Evolutionary conservation across 306 rosid species (phyloP), one percentile per base, ranked within the genome.

Genomic region (Dalbergia cochinchinensis): DNA sequence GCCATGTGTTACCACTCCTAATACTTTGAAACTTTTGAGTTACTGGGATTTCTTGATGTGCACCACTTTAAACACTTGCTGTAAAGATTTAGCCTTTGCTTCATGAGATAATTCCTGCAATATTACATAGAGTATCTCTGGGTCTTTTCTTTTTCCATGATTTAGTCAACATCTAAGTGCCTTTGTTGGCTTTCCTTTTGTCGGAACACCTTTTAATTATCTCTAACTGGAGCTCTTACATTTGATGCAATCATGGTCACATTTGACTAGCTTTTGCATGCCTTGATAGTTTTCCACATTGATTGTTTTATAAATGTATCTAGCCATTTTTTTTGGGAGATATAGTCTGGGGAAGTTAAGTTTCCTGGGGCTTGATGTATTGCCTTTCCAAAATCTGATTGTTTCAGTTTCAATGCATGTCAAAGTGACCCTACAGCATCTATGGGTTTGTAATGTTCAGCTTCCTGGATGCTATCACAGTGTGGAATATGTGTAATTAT

Each of bases 401-500:
- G 45, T 35, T 14, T 74, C 58, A 20, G 14, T 50, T 50, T 50
- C 18, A 14, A 19, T 19, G 39, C 71, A 16, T 47, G 44, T 18
- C 71, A 59, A 62, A 37, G 5, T 65, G 39, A 35, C 16, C 11
- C 69, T 42, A 15, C n/a, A 44, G 6, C 44, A 6, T 78, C 9
- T 26, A 35, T 12, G 31, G 35, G 61, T 53, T 1, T 22, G 12
- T 19, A 54, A 65, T 42, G 13, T 12, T 73, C 20, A 80, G 54
- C 22, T 67, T 83, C 65, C 8, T 37, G 44, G 53, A 8, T 45
- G 11, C 55, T 20, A 10, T 60, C 13, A 68, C 26, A 4, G n/a
- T 60, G 45, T 10, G 6, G 72, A 67, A 68, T 78, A 44, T 80
- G 39, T 15, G 11, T 63, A 60, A 74, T 62, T 76, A 15, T 81